These are phyloP conservation scores for Citrus trifoliata DNA, from an alignment of 345 rosid genomes.

Conservation along the genomic window DNA sequence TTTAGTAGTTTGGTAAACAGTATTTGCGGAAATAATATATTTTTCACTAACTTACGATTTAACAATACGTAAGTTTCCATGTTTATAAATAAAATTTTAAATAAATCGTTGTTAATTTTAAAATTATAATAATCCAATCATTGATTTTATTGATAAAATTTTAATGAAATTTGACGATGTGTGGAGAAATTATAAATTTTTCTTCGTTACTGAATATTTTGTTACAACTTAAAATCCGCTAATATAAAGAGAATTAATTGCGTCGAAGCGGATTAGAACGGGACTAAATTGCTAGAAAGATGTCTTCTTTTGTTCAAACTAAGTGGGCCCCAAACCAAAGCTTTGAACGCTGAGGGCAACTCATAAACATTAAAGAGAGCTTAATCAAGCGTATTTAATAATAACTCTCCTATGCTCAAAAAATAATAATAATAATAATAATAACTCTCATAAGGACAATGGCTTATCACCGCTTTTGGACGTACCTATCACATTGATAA, in stretches of 20 bases:
- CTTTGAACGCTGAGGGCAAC: neutral
- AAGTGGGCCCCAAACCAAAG: too few species aligned
- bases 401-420: neutral
- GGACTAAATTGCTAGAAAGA: too few species aligned
- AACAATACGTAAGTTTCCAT: too few species aligned
- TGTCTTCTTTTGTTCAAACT: too few species aligned
- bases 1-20: neutral
- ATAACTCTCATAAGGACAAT: rapidly evolving
- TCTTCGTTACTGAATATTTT: too few species aligned
- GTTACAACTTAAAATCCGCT: neutral
- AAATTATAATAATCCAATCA: too few species aligned
- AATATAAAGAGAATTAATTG: too few species aligned
- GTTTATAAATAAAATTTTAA: too few species aligned
- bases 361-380: neutral
- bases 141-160: too few species aligned
- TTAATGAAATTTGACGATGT: neutral
- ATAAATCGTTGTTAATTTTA: neutral
- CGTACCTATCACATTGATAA: neutral
- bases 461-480: neutral
- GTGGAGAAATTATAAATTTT: neutral
- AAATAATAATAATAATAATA: neutral
- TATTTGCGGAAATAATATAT: too few species aligned
- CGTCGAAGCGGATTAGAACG: too few species aligned
- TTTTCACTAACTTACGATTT: too few species aligned
- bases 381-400: neutral